A percentile compares a stretch with the other conserved stretches of the same genome.
phyloP scores from a whole-genome alignment of 2,329 filamentous ascomycete species.

The Botrytis fragariae region DNA sequence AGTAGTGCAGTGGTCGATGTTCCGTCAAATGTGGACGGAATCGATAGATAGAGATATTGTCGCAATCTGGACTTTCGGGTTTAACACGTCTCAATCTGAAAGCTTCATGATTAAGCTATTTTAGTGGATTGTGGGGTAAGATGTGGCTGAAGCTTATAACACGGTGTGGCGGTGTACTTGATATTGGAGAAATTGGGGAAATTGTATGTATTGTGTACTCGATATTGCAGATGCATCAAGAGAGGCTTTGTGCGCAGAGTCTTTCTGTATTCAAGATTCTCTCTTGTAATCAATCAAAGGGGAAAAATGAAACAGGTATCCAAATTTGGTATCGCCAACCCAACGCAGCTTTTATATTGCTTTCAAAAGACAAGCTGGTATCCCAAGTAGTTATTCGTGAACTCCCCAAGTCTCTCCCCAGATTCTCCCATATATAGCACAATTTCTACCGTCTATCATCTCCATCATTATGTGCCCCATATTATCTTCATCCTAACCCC shows the following conservation, averaged over 20 bases:
- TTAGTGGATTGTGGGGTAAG: constrained; percentile 28
- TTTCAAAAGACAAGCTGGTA: constrained; percentile 2
- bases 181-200: not conserved
- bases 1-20: not conserved
- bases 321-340: not conserved
- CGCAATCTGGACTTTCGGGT: constrained; percentile 19
- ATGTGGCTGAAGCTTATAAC: constrained; percentile 22
- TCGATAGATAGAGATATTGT: not conserved
- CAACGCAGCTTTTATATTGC: not conserved
- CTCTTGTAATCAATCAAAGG: not conserved
- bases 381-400: not conserved
- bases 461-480: not conserved
- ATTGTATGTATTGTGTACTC: not conserved
- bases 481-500: not conserved
- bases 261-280: not conserved
- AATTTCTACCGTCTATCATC: not conserved
- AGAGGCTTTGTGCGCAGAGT: not conserved
- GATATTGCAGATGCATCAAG: not conserved
- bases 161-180: constrained; percentile 4
- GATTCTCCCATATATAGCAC: not conserved
- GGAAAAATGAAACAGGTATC: not conserved
- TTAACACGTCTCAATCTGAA: constrained; percentile 29
- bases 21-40: not conserved
- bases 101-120: constrained; percentile 15
- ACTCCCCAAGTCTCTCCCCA: not conserved